Conservation (phyloP, 2,329 filamentous ascomycete species). For the Verticillium albo-atrum region DNA sequence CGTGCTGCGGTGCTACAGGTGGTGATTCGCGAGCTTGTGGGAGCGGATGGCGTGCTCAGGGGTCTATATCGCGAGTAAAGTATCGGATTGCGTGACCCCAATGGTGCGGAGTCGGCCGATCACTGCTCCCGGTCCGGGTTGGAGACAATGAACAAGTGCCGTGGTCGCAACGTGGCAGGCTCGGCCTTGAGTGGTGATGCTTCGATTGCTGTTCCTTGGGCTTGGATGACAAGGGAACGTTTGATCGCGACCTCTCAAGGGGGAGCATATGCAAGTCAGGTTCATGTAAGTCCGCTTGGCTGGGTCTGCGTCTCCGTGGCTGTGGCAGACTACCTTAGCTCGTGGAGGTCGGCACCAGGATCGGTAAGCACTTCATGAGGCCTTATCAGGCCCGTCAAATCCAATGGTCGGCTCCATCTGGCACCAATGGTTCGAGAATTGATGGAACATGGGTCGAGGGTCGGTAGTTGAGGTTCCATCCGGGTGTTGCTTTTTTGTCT, state of each 20-base stretch:
- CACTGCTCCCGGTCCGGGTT: background rate
- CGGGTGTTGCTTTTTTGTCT: background rate
- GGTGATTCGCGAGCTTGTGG: slow-evolving; percentile 8
- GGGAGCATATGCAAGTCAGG: too few species aligned
- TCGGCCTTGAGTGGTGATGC: background rate
- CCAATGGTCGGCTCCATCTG: background rate
- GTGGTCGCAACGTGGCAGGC: background rate
- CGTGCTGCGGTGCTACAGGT: background rate
- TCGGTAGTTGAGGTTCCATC: background rate
- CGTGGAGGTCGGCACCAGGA: too few species aligned
- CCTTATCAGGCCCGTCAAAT: background rate
- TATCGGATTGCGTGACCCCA: background rate
- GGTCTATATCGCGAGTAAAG: slow-evolving; percentile 9
- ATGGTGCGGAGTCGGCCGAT: background rate
- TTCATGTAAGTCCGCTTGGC: too few species aligned
- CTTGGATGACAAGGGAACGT: background rate
- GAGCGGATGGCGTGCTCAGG: slow-evolving; percentile 11
- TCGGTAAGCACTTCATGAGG: background rate
- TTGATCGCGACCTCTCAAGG: too few species aligned
- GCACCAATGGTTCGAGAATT: background rate
- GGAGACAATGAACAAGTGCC: background rate
- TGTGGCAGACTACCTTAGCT: too few species aligned
- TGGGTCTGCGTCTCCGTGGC: too few species aligned
- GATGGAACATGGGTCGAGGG: background rate
- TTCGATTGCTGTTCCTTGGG: background rate